Percentiles rank a stretch among this genome's conserved stretches.
These are phyloP conservation scores for Penicillium bialowiezense DNA, from an alignment of 495 filamentous ascomycete genomes.

Conservation along the genomic window DNA sequence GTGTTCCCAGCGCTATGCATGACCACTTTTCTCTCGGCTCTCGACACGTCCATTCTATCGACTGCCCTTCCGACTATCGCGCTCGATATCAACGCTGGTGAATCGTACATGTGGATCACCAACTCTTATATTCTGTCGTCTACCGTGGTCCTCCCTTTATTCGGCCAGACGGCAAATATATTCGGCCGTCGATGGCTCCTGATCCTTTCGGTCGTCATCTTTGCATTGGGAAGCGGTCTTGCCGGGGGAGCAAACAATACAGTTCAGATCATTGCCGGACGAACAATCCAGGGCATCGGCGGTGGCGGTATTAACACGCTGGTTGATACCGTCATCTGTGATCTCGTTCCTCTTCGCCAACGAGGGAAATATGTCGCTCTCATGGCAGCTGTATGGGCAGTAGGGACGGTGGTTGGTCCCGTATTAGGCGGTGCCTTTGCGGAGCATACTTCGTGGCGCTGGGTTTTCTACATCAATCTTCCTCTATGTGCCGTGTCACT, in stretches of 20 bases:
- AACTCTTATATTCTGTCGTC: slow-evolving; percentile 39
- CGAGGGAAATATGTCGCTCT: slow-evolving; percentile 27
- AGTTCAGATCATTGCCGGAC: slow-evolving; percentile 23
- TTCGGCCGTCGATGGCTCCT: slow-evolving; percentile 48
- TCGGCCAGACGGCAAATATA: slow-evolving; percentile 44
- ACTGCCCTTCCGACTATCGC: slow-evolving; percentile 42
- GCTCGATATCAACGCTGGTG: slow-evolving; percentile 25
- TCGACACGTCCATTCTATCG: slow-evolving; percentile 41
- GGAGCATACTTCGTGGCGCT: slow-evolving; percentile 44
- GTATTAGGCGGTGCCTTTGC: slow-evolving; percentile 30
- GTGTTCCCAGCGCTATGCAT: slow-evolving; percentile 31
- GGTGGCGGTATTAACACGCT: slow-evolving; percentile 30
- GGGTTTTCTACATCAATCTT: slow-evolving; percentile 68
- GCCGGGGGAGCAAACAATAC: slow-evolving; percentile 30
- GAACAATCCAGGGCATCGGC: slow-evolving; percentile 29
- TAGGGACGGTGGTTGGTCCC: slow-evolving; percentile 32
- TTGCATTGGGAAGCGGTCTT: slow-evolving; percentile 40
- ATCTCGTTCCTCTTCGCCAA: slow-evolving; percentile 34
- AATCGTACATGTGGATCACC: slow-evolving; percentile 41
- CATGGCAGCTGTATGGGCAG: slow-evolving; percentile 10
- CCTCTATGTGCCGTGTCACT: slow-evolving; percentile 47
- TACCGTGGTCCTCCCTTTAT: slow-evolving; percentile 21
- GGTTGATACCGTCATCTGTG: slow-evolving; percentile 29
- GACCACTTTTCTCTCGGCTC: slow-evolving; percentile 14
- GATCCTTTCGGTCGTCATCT: slow-evolving; percentile 29